phyloP scores from a whole-genome alignment of 78 protist species.

The Dictyostelium capitatum region DNA sequence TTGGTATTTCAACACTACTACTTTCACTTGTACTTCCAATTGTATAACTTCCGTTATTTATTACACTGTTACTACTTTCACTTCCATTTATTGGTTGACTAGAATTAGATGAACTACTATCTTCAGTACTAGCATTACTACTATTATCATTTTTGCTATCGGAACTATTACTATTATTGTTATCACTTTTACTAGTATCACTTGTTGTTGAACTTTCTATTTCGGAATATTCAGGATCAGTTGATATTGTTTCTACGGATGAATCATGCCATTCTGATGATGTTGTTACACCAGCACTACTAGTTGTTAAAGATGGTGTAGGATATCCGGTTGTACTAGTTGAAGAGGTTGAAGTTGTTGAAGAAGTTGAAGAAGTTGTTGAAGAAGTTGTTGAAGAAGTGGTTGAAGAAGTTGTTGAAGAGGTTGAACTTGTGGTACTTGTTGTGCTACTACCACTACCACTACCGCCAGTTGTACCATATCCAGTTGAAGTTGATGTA shows the following conservation, averaged over 20 bases:
- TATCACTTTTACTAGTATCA: background rate
- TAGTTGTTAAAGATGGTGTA: background rate
- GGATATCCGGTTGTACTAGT: background rate
- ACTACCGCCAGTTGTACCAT: background rate
- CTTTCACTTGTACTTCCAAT: no score
- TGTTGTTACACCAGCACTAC: background rate
- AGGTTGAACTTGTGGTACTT: background rate
- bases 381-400: background rate
- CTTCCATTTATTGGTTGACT: background rate
- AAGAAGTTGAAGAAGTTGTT: background rate
- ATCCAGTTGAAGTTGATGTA: background rate
- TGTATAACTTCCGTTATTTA: conserved; percentile 1
- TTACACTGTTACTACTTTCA: background rate
- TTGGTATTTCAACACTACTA: background rate
- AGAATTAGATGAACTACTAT: background rate
- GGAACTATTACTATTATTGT: background rate
- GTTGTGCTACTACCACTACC: background rate
- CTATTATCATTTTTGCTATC: background rate
- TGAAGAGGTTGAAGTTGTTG: background rate
- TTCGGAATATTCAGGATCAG: background rate
- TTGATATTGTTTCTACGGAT: background rate
- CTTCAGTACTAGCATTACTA: background rate
- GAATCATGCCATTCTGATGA: background rate
- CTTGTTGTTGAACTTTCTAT: background rate
- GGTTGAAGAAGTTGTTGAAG: background rate